These are phyloP conservation scores for Boechera retrofracta DNA, from an alignment of 345 rosid genomes.

Conservation along the genomic window DNA sequence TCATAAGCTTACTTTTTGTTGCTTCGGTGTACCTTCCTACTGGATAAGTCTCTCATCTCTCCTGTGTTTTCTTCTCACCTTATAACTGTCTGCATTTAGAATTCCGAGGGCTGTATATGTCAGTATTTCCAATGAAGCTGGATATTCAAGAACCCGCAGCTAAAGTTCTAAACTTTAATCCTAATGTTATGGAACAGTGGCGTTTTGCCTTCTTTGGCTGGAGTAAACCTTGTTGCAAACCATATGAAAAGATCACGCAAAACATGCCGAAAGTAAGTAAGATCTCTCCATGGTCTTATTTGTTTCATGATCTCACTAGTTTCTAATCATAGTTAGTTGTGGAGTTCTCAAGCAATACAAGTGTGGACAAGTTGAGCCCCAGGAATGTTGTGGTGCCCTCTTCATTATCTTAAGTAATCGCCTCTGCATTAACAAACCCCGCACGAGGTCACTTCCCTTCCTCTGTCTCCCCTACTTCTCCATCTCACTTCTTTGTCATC, in stretches of 20 bases:
- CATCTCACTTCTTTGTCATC: background rate
- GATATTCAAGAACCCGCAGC: background rate
- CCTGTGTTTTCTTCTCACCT: slow-evolving; percentile 36
- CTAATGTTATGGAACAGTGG: background rate
- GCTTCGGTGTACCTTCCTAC: background rate
- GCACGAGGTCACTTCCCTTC: background rate
- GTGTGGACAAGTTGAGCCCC: no score
- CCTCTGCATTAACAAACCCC: background rate
- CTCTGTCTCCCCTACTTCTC: background rate
- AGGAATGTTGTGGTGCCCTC: background rate
- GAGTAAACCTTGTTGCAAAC: no score
- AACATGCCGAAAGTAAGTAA: no score
- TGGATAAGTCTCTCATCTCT: background rate
- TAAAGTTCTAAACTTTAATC: background rate
- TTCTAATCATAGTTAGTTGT: no score
- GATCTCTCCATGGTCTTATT: no score
- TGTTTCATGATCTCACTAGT: no score
- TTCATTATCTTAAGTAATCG: background rate
- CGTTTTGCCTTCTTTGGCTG: no score
- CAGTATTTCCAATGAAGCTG: slow-evolving; percentile 26
- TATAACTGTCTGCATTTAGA: slow-evolving; percentile 74
- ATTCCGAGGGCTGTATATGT: slow-evolving; percentile 74
- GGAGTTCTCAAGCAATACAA: no score
- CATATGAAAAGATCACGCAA: no score
- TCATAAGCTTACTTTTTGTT: background rate